A percentile compares a stretch with the other conserved stretches of the same genome.
phyloP scores from a whole-genome alignment of 495 filamentous ascomycete species.

The Podospora pseudocomata region DNA sequence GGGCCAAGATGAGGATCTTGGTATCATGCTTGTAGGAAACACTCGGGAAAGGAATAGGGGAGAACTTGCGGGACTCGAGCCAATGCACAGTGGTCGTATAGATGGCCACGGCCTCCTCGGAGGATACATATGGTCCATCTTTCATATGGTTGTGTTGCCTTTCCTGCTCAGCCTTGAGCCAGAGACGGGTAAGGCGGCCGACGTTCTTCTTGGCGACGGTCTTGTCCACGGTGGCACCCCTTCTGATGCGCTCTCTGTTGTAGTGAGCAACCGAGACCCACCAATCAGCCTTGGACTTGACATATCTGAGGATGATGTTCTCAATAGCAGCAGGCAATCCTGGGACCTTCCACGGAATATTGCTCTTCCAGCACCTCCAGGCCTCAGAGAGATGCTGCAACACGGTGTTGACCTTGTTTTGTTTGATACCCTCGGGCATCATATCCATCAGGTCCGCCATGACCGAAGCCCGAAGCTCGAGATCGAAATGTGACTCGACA shows the following conservation, averaged over 20 bases:
- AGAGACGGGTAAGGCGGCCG: slow-evolving; percentile 87
- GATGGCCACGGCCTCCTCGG: slow-evolving; percentile 96
- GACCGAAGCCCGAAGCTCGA: slow-evolving; percentile 95
- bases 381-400: slow-evolving; percentile 96
- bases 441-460: slow-evolving; percentile 99
- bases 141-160: slow-evolving; percentile 99
- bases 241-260: slow-evolving; percentile 92
- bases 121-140: slow-evolving; percentile 96
- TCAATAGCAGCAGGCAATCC: slow-evolving; percentile 95
- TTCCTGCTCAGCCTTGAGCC: slow-evolving; percentile 98
- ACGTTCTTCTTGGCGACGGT: slow-evolving; percentile 99
- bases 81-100: slow-evolving; percentile 99
- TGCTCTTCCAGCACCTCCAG: slow-evolving; percentile 99
- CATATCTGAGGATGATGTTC: slow-evolving; percentile 96
- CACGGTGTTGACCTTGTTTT: slow-evolving; percentile 98
- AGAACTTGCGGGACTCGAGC: slow-evolving; percentile 97
- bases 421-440: slow-evolving; percentile 99
- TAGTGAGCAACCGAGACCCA: slow-evolving; percentile 99
- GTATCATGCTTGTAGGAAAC: slow-evolving; percentile 99
- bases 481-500: slow-evolving; percentile 97
- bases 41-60: slow-evolving; percentile 97
- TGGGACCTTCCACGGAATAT: slow-evolving; percentile 99
- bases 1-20: slow-evolving; percentile 94
- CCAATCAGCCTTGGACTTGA: slow-evolving; percentile 99
- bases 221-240: slow-evolving; percentile 97